Conservation (phyloP, 2,329 filamentous ascomycete genomes). For the Alternaria solani region DNA sequence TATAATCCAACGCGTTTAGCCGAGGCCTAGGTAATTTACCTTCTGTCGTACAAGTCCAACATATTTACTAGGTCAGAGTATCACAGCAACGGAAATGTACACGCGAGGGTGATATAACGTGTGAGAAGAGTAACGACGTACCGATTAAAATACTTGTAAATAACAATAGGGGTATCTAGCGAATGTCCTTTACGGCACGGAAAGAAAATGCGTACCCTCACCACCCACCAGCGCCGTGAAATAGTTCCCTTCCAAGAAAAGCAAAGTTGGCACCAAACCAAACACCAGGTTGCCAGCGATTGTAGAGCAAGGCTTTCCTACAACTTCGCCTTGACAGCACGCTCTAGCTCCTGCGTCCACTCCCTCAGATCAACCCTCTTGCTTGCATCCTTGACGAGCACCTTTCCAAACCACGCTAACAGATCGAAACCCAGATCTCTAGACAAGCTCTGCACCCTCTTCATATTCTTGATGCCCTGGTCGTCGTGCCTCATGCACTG, state of each 20-base stretch:
- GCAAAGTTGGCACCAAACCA: neutral
- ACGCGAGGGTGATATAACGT: neutral
- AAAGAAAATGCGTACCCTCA: neutral
- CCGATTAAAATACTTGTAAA: neutral
- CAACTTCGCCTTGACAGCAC: neutral
- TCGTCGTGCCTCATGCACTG: slow-evolving; percentile 51
- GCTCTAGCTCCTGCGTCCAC: slow-evolving; percentile 35
- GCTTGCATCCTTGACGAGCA: slow-evolving; percentile 40
- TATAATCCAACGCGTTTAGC: neutral
- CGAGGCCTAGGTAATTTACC: neutral
- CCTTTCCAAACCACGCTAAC: slow-evolving; percentile 49
- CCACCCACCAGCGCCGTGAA: neutral
- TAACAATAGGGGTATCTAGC: slow-evolving; percentile 1
- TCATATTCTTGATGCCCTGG: slow-evolving; percentile 37
- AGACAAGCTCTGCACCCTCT: slow-evolving; percentile 42
- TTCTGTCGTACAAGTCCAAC: neutral
- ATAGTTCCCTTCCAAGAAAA: neutral
- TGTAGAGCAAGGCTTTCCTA: neutral
- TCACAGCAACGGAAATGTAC: neutral
- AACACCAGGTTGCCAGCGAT: no score
- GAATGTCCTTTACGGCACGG: neutral
- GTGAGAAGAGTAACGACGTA: neutral
- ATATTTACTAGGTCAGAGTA: neutral
- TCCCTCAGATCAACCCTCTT: slow-evolving; percentile 44
- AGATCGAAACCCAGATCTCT: slow-evolving; percentile 35